phyloP scores from a whole-genome alignment of 192 early-diverging fungal species.

The Umbelopsis sp. region DNA sequence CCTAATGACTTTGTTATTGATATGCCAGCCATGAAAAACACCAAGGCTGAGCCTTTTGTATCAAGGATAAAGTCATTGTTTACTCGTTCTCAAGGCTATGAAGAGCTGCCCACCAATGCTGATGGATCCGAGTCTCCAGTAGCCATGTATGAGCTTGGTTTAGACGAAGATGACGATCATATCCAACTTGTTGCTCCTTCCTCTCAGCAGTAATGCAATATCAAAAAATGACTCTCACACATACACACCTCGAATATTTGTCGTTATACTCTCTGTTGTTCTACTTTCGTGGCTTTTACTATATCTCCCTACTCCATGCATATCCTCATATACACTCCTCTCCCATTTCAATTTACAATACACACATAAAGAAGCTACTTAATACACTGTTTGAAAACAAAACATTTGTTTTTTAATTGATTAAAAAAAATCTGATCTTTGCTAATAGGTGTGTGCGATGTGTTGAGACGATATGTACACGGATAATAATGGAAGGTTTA shows the following conservation, averaged over 20 bases:
- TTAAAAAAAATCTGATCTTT: background rate
- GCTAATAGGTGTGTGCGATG: conserved; percentile 15
- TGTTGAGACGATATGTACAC: conserved; percentile 23
- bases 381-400: background rate
- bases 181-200: conserved; percentile 1
- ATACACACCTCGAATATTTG: too few species aligned
- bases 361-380: background rate
- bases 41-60: background rate
- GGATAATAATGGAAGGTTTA: conserved; percentile 3
- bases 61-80: background rate
- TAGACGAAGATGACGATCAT: background rate
- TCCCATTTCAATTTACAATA: background rate
- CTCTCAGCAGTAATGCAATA: background rate
- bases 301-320: conserved; percentile 3
- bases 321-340: conserved; percentile 8
- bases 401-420: conserved; percentile 1
- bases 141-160: background rate
- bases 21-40: background rate
- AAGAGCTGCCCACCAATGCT: background rate
- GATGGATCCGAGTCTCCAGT: background rate
- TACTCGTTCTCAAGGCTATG: conserved; percentile 4
- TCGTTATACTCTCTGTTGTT: too few species aligned
- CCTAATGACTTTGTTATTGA: background rate
- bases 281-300: background rate
- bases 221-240: background rate